Percentiles rank a stretch among this genome's conserved stretches.
phyloP scores from a whole-genome alignment of 352 stramenopile genomes.

The Phytophthora pini region DNA sequence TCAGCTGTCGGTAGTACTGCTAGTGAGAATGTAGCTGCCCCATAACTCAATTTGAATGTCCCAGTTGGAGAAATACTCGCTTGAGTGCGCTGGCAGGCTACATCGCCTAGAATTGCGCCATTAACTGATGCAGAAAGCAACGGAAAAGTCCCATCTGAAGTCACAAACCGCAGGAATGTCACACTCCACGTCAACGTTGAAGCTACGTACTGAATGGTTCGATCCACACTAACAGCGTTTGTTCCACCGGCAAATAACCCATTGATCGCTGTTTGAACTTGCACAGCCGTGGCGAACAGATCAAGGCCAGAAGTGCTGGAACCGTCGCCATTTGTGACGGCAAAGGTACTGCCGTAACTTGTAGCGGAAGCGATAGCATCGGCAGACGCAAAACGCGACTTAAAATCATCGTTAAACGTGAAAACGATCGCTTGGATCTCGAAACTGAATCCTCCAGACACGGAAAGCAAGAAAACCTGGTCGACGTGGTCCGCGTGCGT shows the following conservation, averaged over 20 bases:
- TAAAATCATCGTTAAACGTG: slow-evolving; percentile 59
- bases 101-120: slow-evolving; percentile 50
- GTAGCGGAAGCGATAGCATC: slow-evolving; percentile 35
- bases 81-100: slow-evolving; percentile 26
- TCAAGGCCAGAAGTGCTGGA: slow-evolving; percentile 40
- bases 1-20: slow-evolving; percentile 23
- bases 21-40: slow-evolving; percentile 19
- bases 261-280: slow-evolving; percentile 56
- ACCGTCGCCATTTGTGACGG: slow-evolving; percentile 30
- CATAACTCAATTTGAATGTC: slow-evolving; percentile 54
- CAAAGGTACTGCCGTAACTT: slow-evolving; percentile 54
- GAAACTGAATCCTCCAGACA: slow-evolving; percentile 54
- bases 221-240: slow-evolving; percentile 40
- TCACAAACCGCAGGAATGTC: slow-evolving; percentile 57
- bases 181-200: slow-evolving; percentile 59
- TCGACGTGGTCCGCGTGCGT: slow-evolving; percentile 68
- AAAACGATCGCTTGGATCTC: slow-evolving; percentile 61
- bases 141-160: slow-evolving; percentile 42
- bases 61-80: slow-evolving; percentile 40
- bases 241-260: slow-evolving; percentile 32
- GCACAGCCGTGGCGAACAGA: slow-evolving; percentile 52
- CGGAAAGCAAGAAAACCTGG: slow-evolving; percentile 48
- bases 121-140: slow-evolving; percentile 38
- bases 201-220: slow-evolving; percentile 37
- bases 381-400: slow-evolving; percentile 43